phyloP scores from a whole-genome alignment of 2,329 filamentous ascomycete species.

The Monilinia aucupariae region DNA sequence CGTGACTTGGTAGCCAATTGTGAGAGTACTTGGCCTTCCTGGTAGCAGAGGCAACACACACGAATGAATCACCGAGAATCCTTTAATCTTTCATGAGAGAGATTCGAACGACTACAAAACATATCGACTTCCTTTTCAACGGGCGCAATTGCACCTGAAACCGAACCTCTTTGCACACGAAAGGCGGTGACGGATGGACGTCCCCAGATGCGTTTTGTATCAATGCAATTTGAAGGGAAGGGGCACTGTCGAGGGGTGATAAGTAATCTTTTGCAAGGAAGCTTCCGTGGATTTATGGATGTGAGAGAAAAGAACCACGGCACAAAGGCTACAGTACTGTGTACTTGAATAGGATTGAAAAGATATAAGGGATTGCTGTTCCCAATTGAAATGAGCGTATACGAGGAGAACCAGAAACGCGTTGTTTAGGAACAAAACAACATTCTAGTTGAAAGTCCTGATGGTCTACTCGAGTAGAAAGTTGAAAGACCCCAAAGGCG shows the following conservation, averaged over 20 bases:
- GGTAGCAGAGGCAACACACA: conserved; percentile 2
- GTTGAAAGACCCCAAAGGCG: conserved; percentile 4
- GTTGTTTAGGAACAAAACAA: not conserved
- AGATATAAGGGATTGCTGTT: conserved; percentile 6
- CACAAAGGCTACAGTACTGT: not conserved
- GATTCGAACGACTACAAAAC: conserved; percentile 32
- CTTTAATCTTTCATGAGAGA: conserved; percentile 36
- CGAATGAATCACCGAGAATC: conserved; percentile 24
- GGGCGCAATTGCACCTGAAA: conserved; percentile 30
- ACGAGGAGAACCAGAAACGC: conserved; percentile 1
- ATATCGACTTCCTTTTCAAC: conserved; percentile 30
- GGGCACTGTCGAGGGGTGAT: no score
- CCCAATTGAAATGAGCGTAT: conserved; percentile 16
- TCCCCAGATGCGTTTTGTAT: conserved; percentile 2
- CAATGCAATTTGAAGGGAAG: not conserved
- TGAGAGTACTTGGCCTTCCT: conserved; percentile 21
- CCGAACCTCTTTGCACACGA: conserved; percentile 19
- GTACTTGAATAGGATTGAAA: conserved; percentile 14
- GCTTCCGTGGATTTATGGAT: conserved; percentile 14
- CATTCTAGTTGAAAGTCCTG: not conserved
- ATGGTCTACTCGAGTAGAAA: not conserved
- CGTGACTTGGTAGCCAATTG: conserved; percentile 27
- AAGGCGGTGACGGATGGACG: conserved; percentile 24
- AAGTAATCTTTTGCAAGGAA: conserved; percentile 9
- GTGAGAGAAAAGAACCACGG: not conserved